Conservation (phyloP, 345 rosid species). For the Syzygium oleosum region DNA sequence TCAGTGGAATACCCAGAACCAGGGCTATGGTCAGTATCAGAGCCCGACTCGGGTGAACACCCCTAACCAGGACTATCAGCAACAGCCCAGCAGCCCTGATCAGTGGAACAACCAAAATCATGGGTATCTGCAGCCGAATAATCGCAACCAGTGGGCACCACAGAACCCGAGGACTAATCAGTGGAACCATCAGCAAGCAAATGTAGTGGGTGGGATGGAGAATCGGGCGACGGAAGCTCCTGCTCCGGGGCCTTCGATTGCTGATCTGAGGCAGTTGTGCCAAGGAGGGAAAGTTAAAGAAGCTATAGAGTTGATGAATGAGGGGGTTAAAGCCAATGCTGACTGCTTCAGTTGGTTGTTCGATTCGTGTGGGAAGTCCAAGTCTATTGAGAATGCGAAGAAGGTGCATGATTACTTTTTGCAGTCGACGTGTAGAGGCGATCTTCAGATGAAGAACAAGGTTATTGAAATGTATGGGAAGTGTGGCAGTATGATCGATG, state of each 20-base stretch:
- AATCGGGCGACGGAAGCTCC: neutral
- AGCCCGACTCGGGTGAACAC: neutral
- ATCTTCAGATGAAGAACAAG: conserved; percentile 21
- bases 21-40: neutral
- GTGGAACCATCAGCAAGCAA: conserved; percentile 12
- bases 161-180: conserved; percentile 29
- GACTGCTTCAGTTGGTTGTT: conserved; percentile 21
- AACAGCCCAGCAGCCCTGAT: conserved; percentile 12
- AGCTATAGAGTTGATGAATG: conserved; percentile 33
- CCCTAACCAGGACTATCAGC: neutral
- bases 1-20: conserved; percentile 22
- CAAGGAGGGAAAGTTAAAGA: conserved; percentile 28
- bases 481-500: conserved; percentile 34
- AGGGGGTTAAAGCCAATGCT: conserved; percentile 28
- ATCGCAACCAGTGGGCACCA: conserved; percentile 26
- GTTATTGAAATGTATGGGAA: conserved; percentile 37
- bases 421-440: conserved; percentile 30
- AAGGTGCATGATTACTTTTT: conserved; percentile 36
- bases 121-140: conserved; percentile 19
- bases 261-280: conserved; percentile 23
- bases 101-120: conserved; percentile 23
- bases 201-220: neutral
- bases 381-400: conserved; percentile 29
- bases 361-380: conserved; percentile 11
- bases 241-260: conserved; percentile 3